A percentile compares a stretch with the other conserved stretches of the same genome.
These are phyloP conservation scores for Tilletia setariae DNA, from an alignment of 1,284 basidiomycete genomes.

Conservation along the genomic window DNA sequence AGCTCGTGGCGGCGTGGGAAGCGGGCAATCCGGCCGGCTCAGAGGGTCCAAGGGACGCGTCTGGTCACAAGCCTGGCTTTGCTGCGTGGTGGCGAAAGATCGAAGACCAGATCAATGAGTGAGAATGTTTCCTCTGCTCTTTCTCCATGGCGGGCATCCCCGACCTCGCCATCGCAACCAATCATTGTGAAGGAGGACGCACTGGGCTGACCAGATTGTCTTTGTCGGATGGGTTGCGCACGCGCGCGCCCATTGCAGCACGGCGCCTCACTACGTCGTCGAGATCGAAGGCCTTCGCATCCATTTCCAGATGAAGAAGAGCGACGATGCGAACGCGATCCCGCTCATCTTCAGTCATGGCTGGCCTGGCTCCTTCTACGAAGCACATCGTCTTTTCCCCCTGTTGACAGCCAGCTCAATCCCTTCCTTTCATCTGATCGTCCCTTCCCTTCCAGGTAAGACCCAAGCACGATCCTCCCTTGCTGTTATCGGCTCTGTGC, in stretches of 20 bases:
- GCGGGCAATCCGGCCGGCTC: slow-evolving; percentile 15
- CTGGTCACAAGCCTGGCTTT: not conserved
- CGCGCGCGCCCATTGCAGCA: too few species aligned
- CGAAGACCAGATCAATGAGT: slow-evolving; percentile 15
- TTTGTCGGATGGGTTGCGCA: too few species aligned
- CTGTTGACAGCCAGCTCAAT: slow-evolving; percentile 18
- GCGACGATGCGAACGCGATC: slow-evolving; percentile 28
- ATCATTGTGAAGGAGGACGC: too few species aligned
- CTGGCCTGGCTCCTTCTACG: slow-evolving; percentile 42
- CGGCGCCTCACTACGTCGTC: slow-evolving; percentile 30
- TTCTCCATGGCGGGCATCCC: too few species aligned
- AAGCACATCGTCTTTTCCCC: slow-evolving; percentile 28
- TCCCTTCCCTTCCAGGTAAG: slow-evolving; percentile 34
- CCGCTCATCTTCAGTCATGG: slow-evolving; percentile 43
- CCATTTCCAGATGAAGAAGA: slow-evolving; percentile 37
- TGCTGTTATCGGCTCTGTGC: too few species aligned
- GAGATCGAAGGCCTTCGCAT: slow-evolving; percentile 35
- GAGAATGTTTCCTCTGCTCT: too few species aligned
- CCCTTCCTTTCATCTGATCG: slow-evolving; percentile 39
- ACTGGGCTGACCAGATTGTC: too few species aligned
- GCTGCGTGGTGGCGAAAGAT: slow-evolving; percentile 15
- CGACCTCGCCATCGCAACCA: not conserved
- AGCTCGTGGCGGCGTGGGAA: slow-evolving; percentile 32
- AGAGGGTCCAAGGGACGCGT: not conserved
- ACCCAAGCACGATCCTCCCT: too few species aligned